phyloP scores from a whole-genome alignment of 2,329 filamentous ascomycete genomes.

The Sporothrix dimorphospora region DNA sequence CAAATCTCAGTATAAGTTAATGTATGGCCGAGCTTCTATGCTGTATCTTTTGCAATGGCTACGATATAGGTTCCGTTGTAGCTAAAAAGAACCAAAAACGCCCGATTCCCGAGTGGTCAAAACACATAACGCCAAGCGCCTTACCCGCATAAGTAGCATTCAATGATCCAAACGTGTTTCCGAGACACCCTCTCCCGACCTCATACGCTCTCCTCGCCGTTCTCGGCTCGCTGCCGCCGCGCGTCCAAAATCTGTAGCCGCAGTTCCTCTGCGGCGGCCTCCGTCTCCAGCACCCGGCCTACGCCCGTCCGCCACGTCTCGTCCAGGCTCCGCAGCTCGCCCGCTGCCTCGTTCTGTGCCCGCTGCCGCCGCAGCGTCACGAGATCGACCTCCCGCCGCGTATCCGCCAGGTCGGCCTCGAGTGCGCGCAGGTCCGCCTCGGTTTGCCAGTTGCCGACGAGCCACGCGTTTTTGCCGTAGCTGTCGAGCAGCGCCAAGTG shows the following conservation, averaged over 20 bases:
- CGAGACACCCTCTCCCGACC: neutral
- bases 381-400: constrained; percentile 70
- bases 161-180: neutral
- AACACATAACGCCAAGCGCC: constrained; percentile 3
- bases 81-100: neutral
- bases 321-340: constrained; percentile 71
- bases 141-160: neutral
- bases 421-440: constrained; percentile 71
- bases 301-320: constrained; percentile 80
- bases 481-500: constrained; percentile 74
- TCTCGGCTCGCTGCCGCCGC: constrained; percentile 49
- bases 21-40: neutral
- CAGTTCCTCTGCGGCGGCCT: constrained; percentile 78
- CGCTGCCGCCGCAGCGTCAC: constrained; percentile 71
- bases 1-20: too few species aligned
- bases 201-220: neutral
- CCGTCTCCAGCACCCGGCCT: constrained; percentile 79
- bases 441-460: constrained; percentile 79
- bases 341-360: constrained; percentile 70
- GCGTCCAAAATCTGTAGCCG: constrained; percentile 67
- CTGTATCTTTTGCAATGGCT: neutral
- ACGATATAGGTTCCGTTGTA: neutral
- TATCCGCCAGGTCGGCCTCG: constrained; percentile 73
- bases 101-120: neutral
- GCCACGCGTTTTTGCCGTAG: constrained; percentile 88